Evolutionary conservation across 305 asterid genomes (phyloP), one percentile per base, ranked within the genome.

Genomic region (Petunia hybrid): DNA sequence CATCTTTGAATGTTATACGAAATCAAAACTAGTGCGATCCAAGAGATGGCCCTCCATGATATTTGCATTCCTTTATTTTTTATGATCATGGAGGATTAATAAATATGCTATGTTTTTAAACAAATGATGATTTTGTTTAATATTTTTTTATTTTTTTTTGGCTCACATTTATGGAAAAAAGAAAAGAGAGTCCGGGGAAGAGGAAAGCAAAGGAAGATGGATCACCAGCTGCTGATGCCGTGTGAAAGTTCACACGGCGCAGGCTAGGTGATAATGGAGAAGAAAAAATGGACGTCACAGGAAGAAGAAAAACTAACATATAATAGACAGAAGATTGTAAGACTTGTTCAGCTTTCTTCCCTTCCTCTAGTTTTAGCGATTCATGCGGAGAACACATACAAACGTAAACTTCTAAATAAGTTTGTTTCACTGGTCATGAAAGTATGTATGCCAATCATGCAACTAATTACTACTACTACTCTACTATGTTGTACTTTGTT

Each of bases 21-120:
- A 45, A 82, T 16, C 53, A 89, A 40, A 63, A 80, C 82, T 55
- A 88, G 70, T 56, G 81, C 2, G 57, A 43, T 48, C 68, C 68
- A 76, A 35, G 82, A 76, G 57, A 84, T n/a, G 7, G 45, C 63
- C 14, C 68, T 78, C 93, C 90, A 86, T 81, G 86, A 82, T 56
- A 88, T 76, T 71, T 83, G 83, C 88, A 84, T 87, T 70, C 89
- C 84, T 55, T 82, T 70, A 2, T 13, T 41, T 31, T 35, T 66
- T 22, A 55, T 14, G 35, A 46, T 8, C 22, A 48, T 48, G 78
- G 78, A 71, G 78, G 77, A 4, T 6, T 70, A 45, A 16, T 51
- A 70, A 59, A 5, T 45, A 39, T 31, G 35, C 0, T 2, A 1
- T 8, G 16, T 9, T 36, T 5, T 9, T 0, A 6, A 7, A 48